A percentile compares a stretch with the other conserved stretches of the same genome.
Conservation (phyloP, 1,284 basidiomycete species). For the Trametes versicolor region DNA sequence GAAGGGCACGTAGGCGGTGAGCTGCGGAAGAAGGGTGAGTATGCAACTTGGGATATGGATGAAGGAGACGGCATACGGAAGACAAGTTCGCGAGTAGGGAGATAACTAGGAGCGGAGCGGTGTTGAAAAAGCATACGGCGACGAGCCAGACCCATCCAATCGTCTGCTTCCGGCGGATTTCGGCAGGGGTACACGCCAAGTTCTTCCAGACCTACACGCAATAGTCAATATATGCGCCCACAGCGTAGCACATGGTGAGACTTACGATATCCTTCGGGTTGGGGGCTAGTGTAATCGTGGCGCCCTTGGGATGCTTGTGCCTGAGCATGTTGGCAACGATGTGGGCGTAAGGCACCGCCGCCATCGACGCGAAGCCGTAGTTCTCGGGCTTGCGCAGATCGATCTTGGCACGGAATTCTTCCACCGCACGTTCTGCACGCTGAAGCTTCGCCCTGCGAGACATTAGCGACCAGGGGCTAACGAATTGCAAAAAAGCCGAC, state of each 20-base stretch:
- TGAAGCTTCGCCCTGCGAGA: constrained; percentile 69
- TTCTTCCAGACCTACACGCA: constrained; percentile 86
- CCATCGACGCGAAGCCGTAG: constrained; percentile 95
- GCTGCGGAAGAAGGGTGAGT: constrained; percentile 45
- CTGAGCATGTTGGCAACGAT: constrained; percentile 78
- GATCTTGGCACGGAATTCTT: constrained; percentile 79
- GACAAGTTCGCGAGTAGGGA: constrained; percentile 85
- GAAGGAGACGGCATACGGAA: constrained; percentile 57
- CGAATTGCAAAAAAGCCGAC: constrained; percentile 37
- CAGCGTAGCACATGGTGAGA: constrained; percentile 23
- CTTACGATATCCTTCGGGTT: constrained; percentile 88
- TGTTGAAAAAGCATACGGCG: constrained; percentile 90
- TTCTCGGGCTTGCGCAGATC: constrained; percentile 84
- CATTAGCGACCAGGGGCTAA: constrained; percentile 1
- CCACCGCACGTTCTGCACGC: constrained; percentile 82
- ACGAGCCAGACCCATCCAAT: constrained; percentile 82
- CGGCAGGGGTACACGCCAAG: constrained; percentile 76
- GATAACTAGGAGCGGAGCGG: constrained; percentile 85
- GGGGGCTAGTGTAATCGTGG: constrained; percentile 77
- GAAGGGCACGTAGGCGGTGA: constrained; percentile 77
- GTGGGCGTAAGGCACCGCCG: constrained; percentile 91
- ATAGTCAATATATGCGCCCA: background rate
- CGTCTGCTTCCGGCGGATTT: constrained; percentile 71
- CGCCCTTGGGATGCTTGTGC: constrained; percentile 77
- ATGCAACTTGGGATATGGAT: constrained; percentile 5